Conservation (phyloP, 306 rosid species). For the Herpetospermum pedunculosum region DNA sequence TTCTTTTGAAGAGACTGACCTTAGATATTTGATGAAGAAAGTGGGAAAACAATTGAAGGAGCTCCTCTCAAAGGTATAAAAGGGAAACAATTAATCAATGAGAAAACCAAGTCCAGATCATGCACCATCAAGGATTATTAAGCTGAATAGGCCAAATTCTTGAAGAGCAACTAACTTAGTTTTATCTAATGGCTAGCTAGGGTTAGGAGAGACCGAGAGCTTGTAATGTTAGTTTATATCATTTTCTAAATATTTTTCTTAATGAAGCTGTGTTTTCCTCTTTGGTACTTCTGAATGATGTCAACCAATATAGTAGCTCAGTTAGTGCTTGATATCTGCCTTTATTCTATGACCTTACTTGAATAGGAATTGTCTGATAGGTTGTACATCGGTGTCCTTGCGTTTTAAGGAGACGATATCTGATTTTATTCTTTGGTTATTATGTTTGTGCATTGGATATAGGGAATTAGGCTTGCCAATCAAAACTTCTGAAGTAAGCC, state of each 20-base stretch:
- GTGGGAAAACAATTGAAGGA: neutral
- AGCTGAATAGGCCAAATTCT: neutral
- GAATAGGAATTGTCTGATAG: neutral
- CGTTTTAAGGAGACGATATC: neutral
- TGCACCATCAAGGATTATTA: neutral
- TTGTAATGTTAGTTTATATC: neutral
- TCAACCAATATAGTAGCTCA: neutral
- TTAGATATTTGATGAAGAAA: neutral
- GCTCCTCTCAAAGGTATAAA: neutral
- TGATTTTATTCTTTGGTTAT: neutral
- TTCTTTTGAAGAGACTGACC: neutral
- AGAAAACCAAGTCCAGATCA: neutral
- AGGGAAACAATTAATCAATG: neutral
- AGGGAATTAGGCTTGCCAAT: conserved; percentile 21
- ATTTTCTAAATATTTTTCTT: neutral
- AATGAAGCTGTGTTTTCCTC: neutral
- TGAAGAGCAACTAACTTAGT: neutral
- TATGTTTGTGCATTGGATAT: conserved; percentile 11
- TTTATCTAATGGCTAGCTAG: neutral
- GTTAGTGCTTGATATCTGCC: neutral
- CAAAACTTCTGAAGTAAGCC: conserved; percentile 14
- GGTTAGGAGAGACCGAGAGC: neutral
- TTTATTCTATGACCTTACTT: neutral
- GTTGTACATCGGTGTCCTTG: neutral
- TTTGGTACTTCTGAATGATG: neutral